Evolutionary conservation across 345 rosid species (phyloP), one percentile per base, ranked within the genome.

Genomic region (Microthlaspi erraticum): DNA sequence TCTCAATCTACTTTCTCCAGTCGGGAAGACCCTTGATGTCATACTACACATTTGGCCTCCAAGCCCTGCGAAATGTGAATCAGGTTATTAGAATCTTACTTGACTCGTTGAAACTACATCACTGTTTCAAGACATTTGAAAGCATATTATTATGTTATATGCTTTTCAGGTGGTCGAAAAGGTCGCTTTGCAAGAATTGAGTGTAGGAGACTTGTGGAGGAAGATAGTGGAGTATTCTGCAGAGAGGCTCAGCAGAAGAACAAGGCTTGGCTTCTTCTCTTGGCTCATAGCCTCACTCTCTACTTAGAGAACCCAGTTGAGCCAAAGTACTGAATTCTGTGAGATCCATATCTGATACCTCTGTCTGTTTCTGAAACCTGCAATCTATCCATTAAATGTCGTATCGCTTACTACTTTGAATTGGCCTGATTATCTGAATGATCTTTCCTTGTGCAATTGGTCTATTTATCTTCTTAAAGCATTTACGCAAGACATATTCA

Each of bases 221-320:
- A 75, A 68, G 52, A 5, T 75, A 20, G 75, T 41, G 7, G 75
- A 76, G 66, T 76, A 63, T 76, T 76, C 71, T 20, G 10, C 60
- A 20, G 66, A 76, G 54, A 69, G 49, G 39, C n/a, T 46, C 3
- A 63, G 26, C 66, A 62, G 45, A 49, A 63, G 34, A 70, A 76
- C 75, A 63, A 10, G 33, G 34, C 13, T 70, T 18, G 79, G 75
- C 46, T 70, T 76, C 66, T 76, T 76, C 55, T 76, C 75, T 1
- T 76, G 71, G 79, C 60, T 76, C 66, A 64, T 20, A 10, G 4
- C 75, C 32, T 63, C 79, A 46, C 39, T 75, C 12, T 62, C 71
- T 39, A 11, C 60, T 36, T 33, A 60, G 36, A 55, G 38, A n/a
- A 9, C 45, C 11, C 37, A 1, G 3, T 54, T 54, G 70, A 64